phyloP scores from a whole-genome alignment of 2,329 filamentous ascomycete genomes.

The Graphilbum fragrans region DNA sequence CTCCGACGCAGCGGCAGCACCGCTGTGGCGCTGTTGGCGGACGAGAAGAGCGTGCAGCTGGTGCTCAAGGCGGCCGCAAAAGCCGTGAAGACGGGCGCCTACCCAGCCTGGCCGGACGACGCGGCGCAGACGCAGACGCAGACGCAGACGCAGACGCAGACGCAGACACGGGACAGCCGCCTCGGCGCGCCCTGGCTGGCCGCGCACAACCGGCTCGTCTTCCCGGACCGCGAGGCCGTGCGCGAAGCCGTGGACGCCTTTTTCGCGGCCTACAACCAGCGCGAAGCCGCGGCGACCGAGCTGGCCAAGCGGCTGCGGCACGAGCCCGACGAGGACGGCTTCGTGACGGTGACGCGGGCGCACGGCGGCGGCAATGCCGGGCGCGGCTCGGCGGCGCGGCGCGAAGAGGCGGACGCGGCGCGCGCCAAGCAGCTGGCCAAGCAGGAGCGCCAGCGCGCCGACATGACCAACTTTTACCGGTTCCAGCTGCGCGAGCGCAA shows the following conservation, averaged over 20 bases:
- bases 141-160: constrained; percentile 41
- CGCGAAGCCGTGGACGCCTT: constrained; percentile 70
- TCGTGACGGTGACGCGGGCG: constrained; percentile 79
- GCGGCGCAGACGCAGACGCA: constrained; percentile 12
- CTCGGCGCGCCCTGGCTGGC: constrained; percentile 49
- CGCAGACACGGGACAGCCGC: constrained; percentile 28
- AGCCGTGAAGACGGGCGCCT: constrained; percentile 51
- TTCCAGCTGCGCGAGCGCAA: constrained; percentile 73
- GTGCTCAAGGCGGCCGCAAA: constrained; percentile 61
- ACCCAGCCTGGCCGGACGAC: constrained; percentile 1
- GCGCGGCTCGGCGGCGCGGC: constrained; percentile 58
- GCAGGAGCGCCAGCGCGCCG: constrained; percentile 43
- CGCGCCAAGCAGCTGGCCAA: constrained; percentile 49
- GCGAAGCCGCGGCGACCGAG: constrained; percentile 50
- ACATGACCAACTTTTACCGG: constrained; percentile 65
- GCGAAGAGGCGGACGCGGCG: constrained; percentile 55
- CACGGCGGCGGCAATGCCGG: constrained; percentile 60
- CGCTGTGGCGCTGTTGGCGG: constrained; percentile 73
- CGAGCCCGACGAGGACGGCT: constrained; percentile 88
- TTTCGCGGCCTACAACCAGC: constrained; percentile 70
- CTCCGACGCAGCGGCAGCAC: constrained; percentile 64
- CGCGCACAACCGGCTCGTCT: constrained; percentile 57
- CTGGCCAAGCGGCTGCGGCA: constrained; percentile 55
- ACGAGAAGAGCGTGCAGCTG: constrained; percentile 63
- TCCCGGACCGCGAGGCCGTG: constrained; percentile 55